Evolutionary conservation across 2,329 filamentous ascomycete species (phyloP).

Genomic region (Xylariales sp.): DNA sequence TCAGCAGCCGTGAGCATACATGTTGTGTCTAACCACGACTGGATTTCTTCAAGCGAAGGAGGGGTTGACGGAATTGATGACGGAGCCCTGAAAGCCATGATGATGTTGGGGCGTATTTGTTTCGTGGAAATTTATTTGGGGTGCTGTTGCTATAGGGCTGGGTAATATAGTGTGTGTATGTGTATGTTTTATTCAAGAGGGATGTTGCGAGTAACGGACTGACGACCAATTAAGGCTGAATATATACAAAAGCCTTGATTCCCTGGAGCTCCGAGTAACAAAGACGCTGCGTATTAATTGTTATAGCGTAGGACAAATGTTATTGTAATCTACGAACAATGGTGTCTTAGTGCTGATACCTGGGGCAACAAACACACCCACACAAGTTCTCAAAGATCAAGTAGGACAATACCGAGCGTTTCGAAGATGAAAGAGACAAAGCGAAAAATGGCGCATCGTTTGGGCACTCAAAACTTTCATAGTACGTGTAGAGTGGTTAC

Average conservation of each 20-base stretch:
- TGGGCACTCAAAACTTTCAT: background rate
- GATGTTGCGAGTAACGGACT: too few species aligned
- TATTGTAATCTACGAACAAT: background rate
- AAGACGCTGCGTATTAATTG: too few species aligned
- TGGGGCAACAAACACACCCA: too few species aligned
- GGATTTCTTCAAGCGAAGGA: background rate
- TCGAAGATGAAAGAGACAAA: too few species aligned
- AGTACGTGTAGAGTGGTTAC: background rate
- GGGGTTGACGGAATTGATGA: background rate
- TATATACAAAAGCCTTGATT: background rate
- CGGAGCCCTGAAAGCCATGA: background rate
- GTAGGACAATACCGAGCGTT: too few species aligned
- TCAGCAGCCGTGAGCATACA: background rate
- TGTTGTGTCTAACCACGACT: background rate
- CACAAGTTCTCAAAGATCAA: too few species aligned
- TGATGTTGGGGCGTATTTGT: background rate
- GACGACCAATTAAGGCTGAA: background rate
- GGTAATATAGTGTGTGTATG: too few species aligned
- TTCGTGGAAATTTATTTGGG: background rate
- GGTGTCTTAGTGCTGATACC: background rate
- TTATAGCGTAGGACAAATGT: too few species aligned
- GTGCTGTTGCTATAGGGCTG: too few species aligned
- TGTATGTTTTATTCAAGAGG: too few species aligned
- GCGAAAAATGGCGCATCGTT: too few species aligned
- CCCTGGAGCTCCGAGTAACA: too few species aligned